phyloP scores from a whole-genome alignment of 2,329 filamentous ascomycete genomes.

The Hymenoscyphus infarciens region DNA sequence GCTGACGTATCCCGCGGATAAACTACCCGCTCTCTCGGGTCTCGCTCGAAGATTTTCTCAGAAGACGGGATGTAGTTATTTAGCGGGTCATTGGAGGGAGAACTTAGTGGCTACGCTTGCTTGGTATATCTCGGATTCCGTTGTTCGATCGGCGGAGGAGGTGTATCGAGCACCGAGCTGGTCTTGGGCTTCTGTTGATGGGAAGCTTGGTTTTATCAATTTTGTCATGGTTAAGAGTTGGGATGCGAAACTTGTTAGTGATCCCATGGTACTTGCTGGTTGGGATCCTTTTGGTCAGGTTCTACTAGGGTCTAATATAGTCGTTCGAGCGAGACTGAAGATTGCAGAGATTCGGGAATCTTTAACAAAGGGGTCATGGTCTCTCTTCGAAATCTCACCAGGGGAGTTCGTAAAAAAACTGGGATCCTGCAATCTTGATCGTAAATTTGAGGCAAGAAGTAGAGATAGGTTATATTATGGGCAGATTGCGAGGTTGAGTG shows the following conservation, averaged over 20 bases:
- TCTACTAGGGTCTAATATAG: neutral
- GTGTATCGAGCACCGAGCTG: neutral
- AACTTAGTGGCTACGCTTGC: neutral
- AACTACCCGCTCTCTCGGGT: neutral
- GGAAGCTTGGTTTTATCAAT: neutral
- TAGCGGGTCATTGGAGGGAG: neutral
- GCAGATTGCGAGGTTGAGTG: too few relatives aligned
- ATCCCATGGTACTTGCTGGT: neutral
- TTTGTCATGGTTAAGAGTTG: neutral
- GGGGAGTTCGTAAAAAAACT: neutral
- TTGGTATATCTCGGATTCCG: neutral
- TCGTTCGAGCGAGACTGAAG: neutral
- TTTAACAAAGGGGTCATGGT: neutral
- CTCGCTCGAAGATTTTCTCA: neutral
- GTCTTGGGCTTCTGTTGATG: conserved; percentile 1
- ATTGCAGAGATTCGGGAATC: neutral
- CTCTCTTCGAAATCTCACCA: neutral
- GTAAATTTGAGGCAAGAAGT: neutral
- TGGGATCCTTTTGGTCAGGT: neutral
- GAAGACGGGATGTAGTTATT: neutral
- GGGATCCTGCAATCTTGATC: neutral
- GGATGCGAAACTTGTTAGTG: neutral
- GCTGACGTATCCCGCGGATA: neutral
- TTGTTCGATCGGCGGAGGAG: neutral
- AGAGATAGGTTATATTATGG: neutral